Conservation (phyloP, 1,284 basidiomycete genomes). For the Nidula niveotomentosa region DNA sequence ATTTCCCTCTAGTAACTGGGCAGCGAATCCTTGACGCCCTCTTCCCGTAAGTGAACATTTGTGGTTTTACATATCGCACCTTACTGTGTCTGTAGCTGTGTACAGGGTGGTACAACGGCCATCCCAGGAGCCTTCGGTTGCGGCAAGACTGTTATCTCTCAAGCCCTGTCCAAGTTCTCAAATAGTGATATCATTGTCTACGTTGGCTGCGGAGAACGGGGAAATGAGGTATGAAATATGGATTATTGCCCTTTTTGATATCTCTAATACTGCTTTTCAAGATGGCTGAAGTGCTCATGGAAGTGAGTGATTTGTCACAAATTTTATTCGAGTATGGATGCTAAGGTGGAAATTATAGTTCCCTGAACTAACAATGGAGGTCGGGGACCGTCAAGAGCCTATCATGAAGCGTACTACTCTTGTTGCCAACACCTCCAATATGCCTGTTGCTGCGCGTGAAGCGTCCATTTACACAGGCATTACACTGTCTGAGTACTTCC, state of each 20-base stretch:
- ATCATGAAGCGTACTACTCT: conserved; percentile 99
- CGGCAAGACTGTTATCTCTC: conserved; percentile 96
- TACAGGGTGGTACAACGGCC: conserved; percentile 98
- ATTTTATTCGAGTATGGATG: too few relatives aligned
- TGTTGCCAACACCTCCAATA: conserved; percentile 99
- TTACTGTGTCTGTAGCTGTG: conserved; percentile 60
- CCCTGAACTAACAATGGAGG: conserved; percentile 92
- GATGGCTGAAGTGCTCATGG: conserved; percentile 99
- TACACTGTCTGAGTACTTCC: conserved; percentile 99
- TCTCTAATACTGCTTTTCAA: conserved; percentile 24
- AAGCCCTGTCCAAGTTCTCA: conserved; percentile 98
- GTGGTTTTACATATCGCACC: not conserved
- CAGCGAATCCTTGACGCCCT: conserved; percentile 97
- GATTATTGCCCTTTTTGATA: not conserved
- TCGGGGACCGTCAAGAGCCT: conserved; percentile 92
- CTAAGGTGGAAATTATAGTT: too few relatives aligned
- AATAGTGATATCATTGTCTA: conserved; percentile 99
- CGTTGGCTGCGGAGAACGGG: conserved; percentile 95
- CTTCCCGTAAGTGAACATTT: conserved; percentile 74
- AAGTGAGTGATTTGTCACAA: conserved; percentile 57
- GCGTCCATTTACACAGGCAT: conserved; percentile 99
- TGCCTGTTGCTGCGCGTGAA: conserved; percentile 99
- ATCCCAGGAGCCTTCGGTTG: conserved; percentile 99
- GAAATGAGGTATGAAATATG: conserved; percentile 79
- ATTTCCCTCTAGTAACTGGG: conserved; percentile 92